Percentiles rank a stretch among this genome's conserved stretches.
phyloP scores from a whole-genome alignment of 495 filamentous ascomycete species.

The Oidiodendron maius region DNA sequence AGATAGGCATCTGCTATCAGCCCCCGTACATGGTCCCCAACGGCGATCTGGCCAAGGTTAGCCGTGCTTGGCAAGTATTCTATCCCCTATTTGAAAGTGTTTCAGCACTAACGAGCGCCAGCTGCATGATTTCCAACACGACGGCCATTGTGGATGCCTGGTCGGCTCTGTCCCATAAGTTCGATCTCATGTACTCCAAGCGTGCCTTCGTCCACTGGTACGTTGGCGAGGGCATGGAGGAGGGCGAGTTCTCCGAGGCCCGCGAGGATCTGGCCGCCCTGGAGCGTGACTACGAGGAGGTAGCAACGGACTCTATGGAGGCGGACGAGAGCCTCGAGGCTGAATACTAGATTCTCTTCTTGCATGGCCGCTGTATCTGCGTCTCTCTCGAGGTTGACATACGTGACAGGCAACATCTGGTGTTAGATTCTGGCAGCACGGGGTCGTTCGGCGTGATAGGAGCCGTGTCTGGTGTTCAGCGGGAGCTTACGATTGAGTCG shows the following conservation, averaged over 20 bases:
- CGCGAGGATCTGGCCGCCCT: constrained; percentile 96
- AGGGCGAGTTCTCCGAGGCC: constrained; percentile 98
- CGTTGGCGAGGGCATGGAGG: constrained; percentile 99
- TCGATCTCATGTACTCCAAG: constrained; percentile 99
- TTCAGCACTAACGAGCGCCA: constrained; percentile 26
- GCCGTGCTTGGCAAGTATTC: constrained; percentile 85
- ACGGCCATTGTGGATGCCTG: constrained; percentile 98
- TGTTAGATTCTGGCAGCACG: constrained; percentile 18
- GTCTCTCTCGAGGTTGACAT: constrained; percentile 22
- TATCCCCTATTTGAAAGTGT: background rate
- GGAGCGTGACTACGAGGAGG: constrained; percentile 99
- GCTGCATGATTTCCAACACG: constrained; percentile 99
- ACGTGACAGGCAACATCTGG: constrained; percentile 23
- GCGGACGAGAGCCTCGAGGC: constrained; percentile 83
- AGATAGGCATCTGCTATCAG: constrained; percentile 99
- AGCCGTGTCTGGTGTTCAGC: constrained; percentile 19
- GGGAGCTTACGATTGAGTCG: constrained; percentile 17
- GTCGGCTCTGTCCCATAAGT: constrained; percentile 96
- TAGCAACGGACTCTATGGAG: constrained; percentile 91
- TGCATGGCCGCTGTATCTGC: constrained; percentile 11
- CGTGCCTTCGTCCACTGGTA: constrained; percentile 99
- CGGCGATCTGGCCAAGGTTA: constrained; percentile 93
- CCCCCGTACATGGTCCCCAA: constrained; percentile 91
- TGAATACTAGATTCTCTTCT: constrained; percentile 70
- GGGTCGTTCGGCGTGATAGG: constrained; percentile 17